Base-by-base conservation (phyloP, 768 basidiomycete species). In the Cystobasidium onofrii region DNA sequence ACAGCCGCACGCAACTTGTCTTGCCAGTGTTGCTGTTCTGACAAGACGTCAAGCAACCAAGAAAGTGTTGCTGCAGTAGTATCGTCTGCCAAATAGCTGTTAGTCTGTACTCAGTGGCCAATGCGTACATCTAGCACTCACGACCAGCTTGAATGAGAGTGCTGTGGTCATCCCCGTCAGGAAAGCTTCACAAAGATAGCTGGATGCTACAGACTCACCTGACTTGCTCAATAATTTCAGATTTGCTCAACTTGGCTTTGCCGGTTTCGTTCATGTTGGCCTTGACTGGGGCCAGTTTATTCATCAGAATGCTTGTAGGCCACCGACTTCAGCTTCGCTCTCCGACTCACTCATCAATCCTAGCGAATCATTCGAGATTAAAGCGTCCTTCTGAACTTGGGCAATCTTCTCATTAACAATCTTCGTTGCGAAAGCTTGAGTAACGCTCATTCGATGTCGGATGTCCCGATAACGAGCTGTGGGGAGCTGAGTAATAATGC, bases 151-250 rank as follows among this genome's bases (percentile, higher is more conserved):
- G 57, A 29, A 60, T 60, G 6, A 60, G 57, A 27, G 57, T 60
- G 20, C 57, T 60, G 57, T 55, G 54, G 12, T 7, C 20, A 29
- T 29, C 29, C n/a, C n/a, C n/a, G n/a, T n/a, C n/a, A n/a, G n/a
- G n/a, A n/a, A n/a, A n/a, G n/a, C n/a, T n/a, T n/a, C n/a, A n/a
- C n/a, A n/a, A n/a, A n/a, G n/a, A n/a, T n/a, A n/a, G n/a, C n/a
- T 20, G 10, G 52, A 54, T 6, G 4, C 27, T 6, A n/a, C 3
- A 20, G n/a, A 29, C 57, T 7, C 20, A 60, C 57, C 57, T 71
- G 67, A 71, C 55, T 36, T 71, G 67, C 12, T 55, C 67, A 18
- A 71, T 33, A 31, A 71, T 36, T 43, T 71, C 67, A 9, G 13
- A 43, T 13, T 60, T 20, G 31, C 31, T 55, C 7, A 71, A 25